Evolutionary conservation across 2,329 filamentous ascomycete genomes (phyloP), one percentile per base, ranked within the genome.

Genomic region (Geosmithia morbida): DNA sequence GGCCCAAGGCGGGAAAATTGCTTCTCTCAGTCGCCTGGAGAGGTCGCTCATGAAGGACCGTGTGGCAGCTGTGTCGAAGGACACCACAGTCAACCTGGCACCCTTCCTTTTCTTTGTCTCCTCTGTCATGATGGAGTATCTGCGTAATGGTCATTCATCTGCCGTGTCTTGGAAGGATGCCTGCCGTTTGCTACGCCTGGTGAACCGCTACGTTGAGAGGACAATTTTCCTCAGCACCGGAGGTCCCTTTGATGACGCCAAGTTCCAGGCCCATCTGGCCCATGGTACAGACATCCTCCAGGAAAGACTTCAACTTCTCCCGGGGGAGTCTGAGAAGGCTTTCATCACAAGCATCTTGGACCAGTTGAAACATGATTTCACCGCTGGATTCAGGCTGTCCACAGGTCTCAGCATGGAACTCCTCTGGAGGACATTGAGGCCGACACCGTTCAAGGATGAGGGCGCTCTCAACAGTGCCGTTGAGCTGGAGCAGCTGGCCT

Each of bases 401-500:
- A 88, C 83, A 2, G 88, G 87, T 0, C 67, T 88, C 13, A 82
- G 79, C 53, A 92, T 94, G 85, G 85, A 92, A 57, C 61, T 67
- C 8, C 70, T 94, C 5, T 94, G 89, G 90, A 75, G 77, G 41
- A 57, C 69, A 1, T 76, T 94, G 56, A 77, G 84, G 47, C 86
- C 88, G 1, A 61, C 67, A 11, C 71, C 78, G 4, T 68, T 81
- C 19, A 62, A 69, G 2, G 68, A 70, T 17, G 59, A 65, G 20
- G 55, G 58, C 3, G 64, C 68, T 0, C 61, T 80, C 41, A 60
- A 68, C 26, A 69, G 68, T 37, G 64, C 74, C 7, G 51, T 67
- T 13, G 66, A 72, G 39, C 66, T 84, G 54, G 72, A 80, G 52
- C 64, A 64, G 11, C 65, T 85, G 4, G 78, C 77, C 1, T 59